phyloP scores from a whole-genome alignment of 129 eudicot genomes.

The Tanacetum coccineum region DNA sequence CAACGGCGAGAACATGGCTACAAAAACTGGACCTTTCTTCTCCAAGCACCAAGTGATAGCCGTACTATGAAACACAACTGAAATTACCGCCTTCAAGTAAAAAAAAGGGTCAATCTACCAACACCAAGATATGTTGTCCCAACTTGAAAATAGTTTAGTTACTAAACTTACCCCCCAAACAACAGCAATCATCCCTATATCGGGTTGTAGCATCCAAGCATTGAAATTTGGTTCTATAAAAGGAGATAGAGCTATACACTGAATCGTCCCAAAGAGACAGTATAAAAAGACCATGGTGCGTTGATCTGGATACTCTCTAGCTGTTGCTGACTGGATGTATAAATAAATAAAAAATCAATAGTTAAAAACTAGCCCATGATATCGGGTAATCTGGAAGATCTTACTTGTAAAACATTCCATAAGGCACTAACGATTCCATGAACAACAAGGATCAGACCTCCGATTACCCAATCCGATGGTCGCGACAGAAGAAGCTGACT shows the following conservation, averaged over 20 bases:
- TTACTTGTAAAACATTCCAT: constrained; percentile 21
- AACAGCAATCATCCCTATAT: constrained; percentile 11
- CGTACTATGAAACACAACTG: no score
- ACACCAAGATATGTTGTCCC: no score
- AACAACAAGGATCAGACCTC: constrained; percentile 20
- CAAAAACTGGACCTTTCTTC: no score
- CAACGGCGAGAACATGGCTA: no score
- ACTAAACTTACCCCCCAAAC: constrained; percentile 8
- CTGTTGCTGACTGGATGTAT: constrained; percentile 16
- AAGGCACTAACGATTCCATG: neutral
- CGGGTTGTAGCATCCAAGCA: constrained; percentile 14
- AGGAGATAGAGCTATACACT: neutral
- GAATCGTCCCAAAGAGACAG: constrained; percentile 20
- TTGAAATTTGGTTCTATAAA: constrained; percentile 12
- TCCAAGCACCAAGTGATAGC: no score
- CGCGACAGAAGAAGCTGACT: constrained; percentile 6
- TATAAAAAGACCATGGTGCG: constrained; percentile 15
- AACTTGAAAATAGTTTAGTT: no score
- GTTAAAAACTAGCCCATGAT: neutral
- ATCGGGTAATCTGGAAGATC: no score
- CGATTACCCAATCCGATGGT: constrained; percentile 25
- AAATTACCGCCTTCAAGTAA: no score
- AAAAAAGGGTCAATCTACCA: no score
- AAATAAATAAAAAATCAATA: neutral
- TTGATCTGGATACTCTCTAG: constrained; percentile 24